Conservation (phyloP, 306 rosid genomes). For the Lathyrus tuberosus region DNA sequence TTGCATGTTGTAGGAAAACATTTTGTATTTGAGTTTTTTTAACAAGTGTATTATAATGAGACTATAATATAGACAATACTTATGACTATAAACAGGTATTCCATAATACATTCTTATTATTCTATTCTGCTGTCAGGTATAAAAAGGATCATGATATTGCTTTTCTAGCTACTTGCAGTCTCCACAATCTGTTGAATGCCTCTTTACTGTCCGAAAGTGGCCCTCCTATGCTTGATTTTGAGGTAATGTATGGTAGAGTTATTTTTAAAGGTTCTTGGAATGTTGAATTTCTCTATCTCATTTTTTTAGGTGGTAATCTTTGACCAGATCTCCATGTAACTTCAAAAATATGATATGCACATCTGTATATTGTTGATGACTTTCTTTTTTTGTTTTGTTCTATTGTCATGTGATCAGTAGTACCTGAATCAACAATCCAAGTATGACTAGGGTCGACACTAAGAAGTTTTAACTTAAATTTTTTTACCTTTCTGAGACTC, state of each 20-base stretch:
- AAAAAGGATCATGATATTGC: conserved; percentile 84
- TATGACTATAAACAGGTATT: conserved; percentile 25
- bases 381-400: background rate
- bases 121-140: conserved; percentile 60
- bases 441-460: background rate
- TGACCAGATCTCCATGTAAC: conserved; percentile 15
- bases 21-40: conserved; percentile 31
- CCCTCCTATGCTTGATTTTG: conserved; percentile 97
- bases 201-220: conserved; percentile 87
- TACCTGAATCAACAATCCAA: background rate
- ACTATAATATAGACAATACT: conserved; percentile 27
- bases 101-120: conserved; percentile 26
- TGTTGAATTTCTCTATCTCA: conserved; percentile 26
- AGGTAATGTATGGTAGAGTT: conserved; percentile 56
- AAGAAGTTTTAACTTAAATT: no score
- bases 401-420: background rate
- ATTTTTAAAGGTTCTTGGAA: conserved; percentile 19
- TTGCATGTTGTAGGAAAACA: conserved; percentile 22
- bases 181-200: conserved; percentile 78
- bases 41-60: conserved; percentile 20
- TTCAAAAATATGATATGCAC: background rate
- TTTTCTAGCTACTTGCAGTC: conserved; percentile 84
- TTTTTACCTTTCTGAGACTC: background rate
- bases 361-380: background rate
- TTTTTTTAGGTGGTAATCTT: conserved; percentile 26